phyloP scores from a whole-genome alignment of 1,284 basidiomycete genomes.

The Rhodotorula sp. region DNA sequence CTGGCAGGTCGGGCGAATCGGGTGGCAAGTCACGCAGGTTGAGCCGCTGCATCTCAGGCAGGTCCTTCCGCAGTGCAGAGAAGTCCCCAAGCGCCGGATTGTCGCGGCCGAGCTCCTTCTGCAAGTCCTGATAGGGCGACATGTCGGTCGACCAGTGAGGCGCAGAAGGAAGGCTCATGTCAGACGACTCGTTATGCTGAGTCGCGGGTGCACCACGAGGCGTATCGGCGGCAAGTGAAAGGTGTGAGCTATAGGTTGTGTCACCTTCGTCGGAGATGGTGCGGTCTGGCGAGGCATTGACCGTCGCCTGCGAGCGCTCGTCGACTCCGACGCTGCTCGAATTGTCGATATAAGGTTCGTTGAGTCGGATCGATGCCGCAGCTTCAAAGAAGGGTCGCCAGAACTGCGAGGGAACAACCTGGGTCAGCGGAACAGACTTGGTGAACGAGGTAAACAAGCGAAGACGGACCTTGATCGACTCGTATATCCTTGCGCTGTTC shows the following conservation, averaged over 20 bases:
- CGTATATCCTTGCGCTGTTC: slow-evolving; percentile 40
- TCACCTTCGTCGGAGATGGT: slow-evolving; percentile 23
- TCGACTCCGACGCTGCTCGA: slow-evolving; percentile 3
- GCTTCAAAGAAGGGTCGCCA: slow-evolving; percentile 44
- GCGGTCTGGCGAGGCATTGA: slow-evolving; percentile 7
- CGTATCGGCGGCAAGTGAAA: slow-evolving; percentile 7
- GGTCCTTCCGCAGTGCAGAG: slow-evolving; percentile 1
- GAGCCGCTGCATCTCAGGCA: slow-evolving; percentile 18
- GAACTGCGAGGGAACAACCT: slow-evolving; percentile 20
- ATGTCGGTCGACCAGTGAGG: slow-evolving; percentile 30
- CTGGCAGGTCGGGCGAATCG: slow-evolving; percentile 42
- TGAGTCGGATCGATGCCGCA: slow-evolving; percentile 29
- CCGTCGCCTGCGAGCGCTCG: slow-evolving; percentile 7
- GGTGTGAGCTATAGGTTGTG: background rate
- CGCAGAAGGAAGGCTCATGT: slow-evolving; percentile 7
- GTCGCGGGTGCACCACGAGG: slow-evolving; percentile 2
- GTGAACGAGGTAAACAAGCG: background rate
- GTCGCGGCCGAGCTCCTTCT: slow-evolving; percentile 9
- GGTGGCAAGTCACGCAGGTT: slow-evolving; percentile 35
- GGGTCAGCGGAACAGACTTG: background rate
- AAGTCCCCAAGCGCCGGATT: slow-evolving; percentile 1
- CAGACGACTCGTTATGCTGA: background rate
- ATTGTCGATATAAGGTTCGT: slow-evolving; percentile 22
- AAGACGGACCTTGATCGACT: slow-evolving; percentile 41
- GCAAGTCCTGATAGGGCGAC: slow-evolving; percentile 29